Percentiles rank a stretch among this genome's conserved stretches.
Evolutionary conservation across 2,329 filamentous ascomycete species (phyloP).

Genomic region (Paecilomyces fulvus): DNA sequence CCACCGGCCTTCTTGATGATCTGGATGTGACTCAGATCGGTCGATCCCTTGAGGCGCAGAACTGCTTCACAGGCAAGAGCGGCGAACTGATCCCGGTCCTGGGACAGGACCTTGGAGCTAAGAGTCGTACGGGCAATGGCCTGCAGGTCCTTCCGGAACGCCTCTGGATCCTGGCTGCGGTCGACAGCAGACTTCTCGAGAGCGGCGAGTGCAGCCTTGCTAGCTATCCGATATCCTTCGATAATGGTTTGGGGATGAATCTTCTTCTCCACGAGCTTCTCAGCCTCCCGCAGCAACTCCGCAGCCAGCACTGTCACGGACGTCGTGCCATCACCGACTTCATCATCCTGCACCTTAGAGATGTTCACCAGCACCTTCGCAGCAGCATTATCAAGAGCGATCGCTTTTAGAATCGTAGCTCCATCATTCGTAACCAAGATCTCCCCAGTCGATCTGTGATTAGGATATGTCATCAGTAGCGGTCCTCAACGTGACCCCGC

Average conservation of each 20-base stretch:
- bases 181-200: slow-evolving; percentile 80
- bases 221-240: slow-evolving; percentile 96
- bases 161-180: slow-evolving; percentile 72
- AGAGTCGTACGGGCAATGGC: slow-evolving; percentile 91
- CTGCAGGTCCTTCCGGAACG: slow-evolving; percentile 81
- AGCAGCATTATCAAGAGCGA: slow-evolving; percentile 95
- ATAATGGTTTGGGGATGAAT: slow-evolving; percentile 99
- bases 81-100: slow-evolving; percentile 88
- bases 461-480: slow-evolving; percentile 8
- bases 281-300: slow-evolving; percentile 89
- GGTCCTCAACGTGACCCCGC: neutral
- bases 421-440: slow-evolving; percentile 99
- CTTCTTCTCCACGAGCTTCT: slow-evolving; percentile 95
- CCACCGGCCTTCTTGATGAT: slow-evolving; percentile 99
- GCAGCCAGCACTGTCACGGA: slow-evolving; percentile 95
- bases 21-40: slow-evolving; percentile 94
- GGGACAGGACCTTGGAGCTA: slow-evolving; percentile 91
- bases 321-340: slow-evolving; percentile 95
- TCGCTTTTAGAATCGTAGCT: slow-evolving; percentile 95
- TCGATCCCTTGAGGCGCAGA: slow-evolving; percentile 77
- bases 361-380: slow-evolving; percentile 99
- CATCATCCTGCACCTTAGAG: slow-evolving; percentile 97
- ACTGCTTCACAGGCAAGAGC: slow-evolving; percentile 86
- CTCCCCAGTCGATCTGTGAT: slow-evolving; percentile 73
- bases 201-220: slow-evolving; percentile 73